These are phyloP conservation scores for Anacardium occidentale DNA, from an alignment of 345 rosid species.

Conservation along the genomic window DNA sequence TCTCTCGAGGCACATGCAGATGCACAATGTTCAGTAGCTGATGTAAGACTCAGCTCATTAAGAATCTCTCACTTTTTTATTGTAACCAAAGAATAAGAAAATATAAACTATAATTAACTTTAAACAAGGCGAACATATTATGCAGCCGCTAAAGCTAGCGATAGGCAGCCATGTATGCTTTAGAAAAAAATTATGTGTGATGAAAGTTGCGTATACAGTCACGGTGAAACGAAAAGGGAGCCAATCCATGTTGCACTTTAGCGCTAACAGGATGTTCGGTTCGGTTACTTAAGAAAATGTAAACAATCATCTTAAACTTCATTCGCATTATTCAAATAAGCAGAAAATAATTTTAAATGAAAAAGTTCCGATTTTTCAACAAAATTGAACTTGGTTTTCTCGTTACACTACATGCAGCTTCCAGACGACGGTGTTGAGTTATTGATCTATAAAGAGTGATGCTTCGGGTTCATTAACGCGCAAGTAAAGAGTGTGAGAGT, in stretches of 20 bases:
- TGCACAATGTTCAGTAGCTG: background rate
- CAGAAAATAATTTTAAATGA: too few relatives aligned
- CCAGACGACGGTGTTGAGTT: background rate
- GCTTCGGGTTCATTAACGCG: slow-evolving; percentile 23
- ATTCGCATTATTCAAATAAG: too few relatives aligned
- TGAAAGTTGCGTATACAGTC: too few relatives aligned
- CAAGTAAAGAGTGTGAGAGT: slow-evolving; percentile 22
- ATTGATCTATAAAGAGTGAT: background rate
- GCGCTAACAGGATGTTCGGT: slow-evolving; percentile 1
- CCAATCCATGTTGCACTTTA: background rate
- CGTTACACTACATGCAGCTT: background rate
- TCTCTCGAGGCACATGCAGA: slow-evolving; percentile 7
- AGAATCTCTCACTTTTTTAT: slow-evolving; percentile 2
- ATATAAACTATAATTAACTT: too few relatives aligned
- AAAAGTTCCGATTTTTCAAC: background rate
- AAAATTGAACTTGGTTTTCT: slow-evolving; percentile 5
- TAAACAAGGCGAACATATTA: background rate
- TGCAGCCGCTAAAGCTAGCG: background rate
- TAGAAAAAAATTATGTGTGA: too few relatives aligned
- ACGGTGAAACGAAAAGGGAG: background rate
- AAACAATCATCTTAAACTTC: background rate
- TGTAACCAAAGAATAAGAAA: background rate
- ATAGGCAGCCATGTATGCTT: too few relatives aligned
- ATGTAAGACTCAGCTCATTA: background rate
- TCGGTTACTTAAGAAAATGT: slow-evolving; percentile 1